A percentile compares a stretch with the other conserved stretches of the same genome.
Evolutionary conservation across 2,329 filamentous ascomycete species (phyloP).

Genomic region (Seiridium cupressi): DNA sequence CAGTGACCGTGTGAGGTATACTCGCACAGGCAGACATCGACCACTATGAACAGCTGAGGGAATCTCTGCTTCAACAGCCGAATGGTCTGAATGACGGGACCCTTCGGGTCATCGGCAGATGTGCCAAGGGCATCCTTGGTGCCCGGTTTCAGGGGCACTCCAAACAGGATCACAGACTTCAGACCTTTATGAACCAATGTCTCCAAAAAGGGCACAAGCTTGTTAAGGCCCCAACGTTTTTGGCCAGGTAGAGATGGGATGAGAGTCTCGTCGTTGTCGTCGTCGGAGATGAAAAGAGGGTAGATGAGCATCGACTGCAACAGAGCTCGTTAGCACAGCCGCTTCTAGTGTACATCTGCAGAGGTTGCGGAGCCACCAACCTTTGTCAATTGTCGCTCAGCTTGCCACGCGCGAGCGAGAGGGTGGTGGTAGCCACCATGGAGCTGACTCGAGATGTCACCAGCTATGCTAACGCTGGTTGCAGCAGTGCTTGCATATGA

Average conservation of each 20-base stretch:
- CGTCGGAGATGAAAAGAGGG: conserved; percentile 93
- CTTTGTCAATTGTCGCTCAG: conserved; percentile 83
- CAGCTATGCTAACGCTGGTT: conserved; percentile 67
- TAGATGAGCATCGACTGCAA: conserved; percentile 94
- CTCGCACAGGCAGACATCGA: conserved; percentile 96
- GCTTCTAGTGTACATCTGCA: background rate
- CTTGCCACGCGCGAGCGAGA: conserved; percentile 77
- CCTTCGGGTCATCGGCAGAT: conserved; percentile 86
- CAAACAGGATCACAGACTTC: conserved; percentile 91
- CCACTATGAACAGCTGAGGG: conserved; percentile 85
- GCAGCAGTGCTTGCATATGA: conserved; percentile 66
- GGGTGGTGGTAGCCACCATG: conserved; percentile 83
- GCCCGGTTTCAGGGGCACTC: conserved; percentile 78
- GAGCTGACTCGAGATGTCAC: conserved; percentile 79
- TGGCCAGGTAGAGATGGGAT: conserved; percentile 93
- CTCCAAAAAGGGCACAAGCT: conserved; percentile 77
- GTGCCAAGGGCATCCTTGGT: conserved; percentile 91
- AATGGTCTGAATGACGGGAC: conserved; percentile 87
- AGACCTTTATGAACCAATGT: conserved; percentile 88
- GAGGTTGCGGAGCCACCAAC: conserved; percentile 39
- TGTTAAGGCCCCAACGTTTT: conserved; percentile 83
- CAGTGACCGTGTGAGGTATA: conserved; percentile 98
- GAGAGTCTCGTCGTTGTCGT: conserved; percentile 84
- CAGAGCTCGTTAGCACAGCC: conserved; percentile 1
- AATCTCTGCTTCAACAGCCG: conserved; percentile 80